Conservation (phyloP, 2,329 filamentous ascomycete species). For the Gaeumannomyces tritici region DNA sequence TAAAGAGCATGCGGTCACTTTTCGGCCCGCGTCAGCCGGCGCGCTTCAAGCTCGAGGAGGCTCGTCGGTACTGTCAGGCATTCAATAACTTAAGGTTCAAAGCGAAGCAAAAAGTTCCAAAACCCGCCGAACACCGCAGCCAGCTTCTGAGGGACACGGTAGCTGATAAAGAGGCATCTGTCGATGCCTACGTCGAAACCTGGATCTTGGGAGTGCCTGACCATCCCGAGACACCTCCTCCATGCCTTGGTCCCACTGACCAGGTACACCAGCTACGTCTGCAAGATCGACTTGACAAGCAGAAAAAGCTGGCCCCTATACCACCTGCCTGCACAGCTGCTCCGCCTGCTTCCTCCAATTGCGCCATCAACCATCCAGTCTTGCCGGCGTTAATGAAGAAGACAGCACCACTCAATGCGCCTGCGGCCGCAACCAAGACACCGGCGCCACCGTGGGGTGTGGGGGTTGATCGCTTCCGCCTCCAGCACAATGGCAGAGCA, state of each 20-base stretch:
- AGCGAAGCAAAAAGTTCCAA: not conserved
- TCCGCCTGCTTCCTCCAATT: not conserved
- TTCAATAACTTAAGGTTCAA: constrained; percentile 7
- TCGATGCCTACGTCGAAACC: not conserved
- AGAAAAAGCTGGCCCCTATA: too few species aligned
- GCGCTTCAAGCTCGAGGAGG: constrained; percentile 7
- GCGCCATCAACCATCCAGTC: not conserved
- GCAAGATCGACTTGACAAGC: not conserved
- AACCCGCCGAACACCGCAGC: not conserved
- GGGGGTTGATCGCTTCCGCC: not conserved
- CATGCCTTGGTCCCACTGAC: not conserved
- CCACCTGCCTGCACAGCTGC: too few species aligned
- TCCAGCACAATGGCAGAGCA: not conserved
- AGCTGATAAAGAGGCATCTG: not conserved
- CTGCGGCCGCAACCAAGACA: not conserved
- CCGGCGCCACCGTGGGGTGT: too few species aligned
- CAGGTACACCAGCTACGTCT: not conserved
- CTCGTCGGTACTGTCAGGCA: constrained; percentile 7
- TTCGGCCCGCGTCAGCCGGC: constrained; percentile 13
- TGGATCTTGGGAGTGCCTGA: not conserved
- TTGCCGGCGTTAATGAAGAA: not conserved
- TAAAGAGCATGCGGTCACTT: constrained; percentile 6
- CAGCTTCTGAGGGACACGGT: not conserved
- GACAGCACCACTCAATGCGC: not conserved
- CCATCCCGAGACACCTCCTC: not conserved